These are phyloP conservation scores for Populus hybrid DNA, from an alignment of 441 rosid species.

Conservation along the genomic window DNA sequence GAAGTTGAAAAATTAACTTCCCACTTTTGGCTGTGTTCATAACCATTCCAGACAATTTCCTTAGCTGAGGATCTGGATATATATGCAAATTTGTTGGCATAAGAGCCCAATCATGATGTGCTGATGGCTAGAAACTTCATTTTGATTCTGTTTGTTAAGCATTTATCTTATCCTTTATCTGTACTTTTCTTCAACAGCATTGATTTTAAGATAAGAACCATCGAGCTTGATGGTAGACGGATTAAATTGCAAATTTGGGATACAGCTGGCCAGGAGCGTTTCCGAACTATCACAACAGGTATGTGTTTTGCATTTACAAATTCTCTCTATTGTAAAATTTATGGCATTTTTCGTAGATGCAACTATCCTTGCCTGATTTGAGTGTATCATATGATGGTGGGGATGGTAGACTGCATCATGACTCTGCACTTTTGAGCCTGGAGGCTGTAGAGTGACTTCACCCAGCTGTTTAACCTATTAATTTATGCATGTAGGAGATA, in stretches of 20 bases:
- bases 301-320: slow-evolving; percentile 11
- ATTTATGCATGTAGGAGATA: background rate
- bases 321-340: background rate
- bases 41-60: background rate
- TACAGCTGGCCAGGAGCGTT: slow-evolving; percentile 95
- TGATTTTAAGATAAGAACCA: slow-evolving; percentile 90
- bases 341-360: background rate
- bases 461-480: background rate
- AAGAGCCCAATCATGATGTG: background rate
- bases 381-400: background rate
- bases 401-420: background rate
- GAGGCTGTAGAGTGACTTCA: slow-evolving; percentile 6
- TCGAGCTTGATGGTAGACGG: slow-evolving; percentile 89
- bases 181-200: slow-evolving; percentile 38
- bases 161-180: background rate
- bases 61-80: background rate
- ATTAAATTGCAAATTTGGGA: slow-evolving; percentile 97
- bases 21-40: slow-evolving; percentile 1
- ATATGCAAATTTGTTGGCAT: background rate
- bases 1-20: background rate
- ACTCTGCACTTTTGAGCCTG: background rate
- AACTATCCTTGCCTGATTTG: background rate
- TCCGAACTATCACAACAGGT: slow-evolving; percentile 98
- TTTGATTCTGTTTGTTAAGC: background rate
- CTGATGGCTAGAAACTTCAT: background rate